Base-by-base conservation (phyloP, 345 rosid genomes). In the Microcos paniculata region DNA sequence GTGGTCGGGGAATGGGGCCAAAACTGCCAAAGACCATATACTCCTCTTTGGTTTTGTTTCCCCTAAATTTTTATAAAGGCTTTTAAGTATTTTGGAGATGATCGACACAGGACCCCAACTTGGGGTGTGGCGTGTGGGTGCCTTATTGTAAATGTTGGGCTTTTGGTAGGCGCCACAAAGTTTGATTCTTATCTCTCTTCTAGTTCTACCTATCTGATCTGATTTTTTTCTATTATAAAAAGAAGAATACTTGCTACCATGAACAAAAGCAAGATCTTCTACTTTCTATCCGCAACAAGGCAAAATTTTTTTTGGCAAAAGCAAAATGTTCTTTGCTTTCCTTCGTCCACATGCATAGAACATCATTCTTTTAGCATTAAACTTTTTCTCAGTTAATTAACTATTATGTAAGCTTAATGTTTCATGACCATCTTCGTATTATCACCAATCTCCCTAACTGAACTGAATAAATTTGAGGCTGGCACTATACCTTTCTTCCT, bases 251-350 rank as follows among this genome's bases (percentile, higher is more conserved):
- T 42, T 63, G 80, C 23, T 26, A 30, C 33, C 26, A n/a, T 18
- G 24, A 45, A 26, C 28, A 31, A 56, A 67, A 52, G 52, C 64
- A 53, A 4, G 16, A 14, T 67, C 35, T 42, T 46, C 56, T 26
- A 9, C 72, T 57, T 76, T 65, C 51, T 58, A 28, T 23, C n/a
- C 28, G n/a, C n/a, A 76, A 62, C 52, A 56, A 52, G 62, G 11
- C 15, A 3, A 26, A 38, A 0, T 67, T 42, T 6, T 35, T 71
- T 31, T 19, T 35, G 30, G 23, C 12, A 4, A 72, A 72, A 72
- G 70, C 38, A 59, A 76, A 49, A 35, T 71, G 84, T 81, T 79
- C 84, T 70, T 77, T 82, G 73, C 85, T 82, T 82, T 72, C 67
- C 84, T 79, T 79, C 53, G 35, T 23, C 56, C 72, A 45, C 43